Base-by-base conservation (phyloP, 176 grass and related monocot genomes). In the Poa pratensis region DNA sequence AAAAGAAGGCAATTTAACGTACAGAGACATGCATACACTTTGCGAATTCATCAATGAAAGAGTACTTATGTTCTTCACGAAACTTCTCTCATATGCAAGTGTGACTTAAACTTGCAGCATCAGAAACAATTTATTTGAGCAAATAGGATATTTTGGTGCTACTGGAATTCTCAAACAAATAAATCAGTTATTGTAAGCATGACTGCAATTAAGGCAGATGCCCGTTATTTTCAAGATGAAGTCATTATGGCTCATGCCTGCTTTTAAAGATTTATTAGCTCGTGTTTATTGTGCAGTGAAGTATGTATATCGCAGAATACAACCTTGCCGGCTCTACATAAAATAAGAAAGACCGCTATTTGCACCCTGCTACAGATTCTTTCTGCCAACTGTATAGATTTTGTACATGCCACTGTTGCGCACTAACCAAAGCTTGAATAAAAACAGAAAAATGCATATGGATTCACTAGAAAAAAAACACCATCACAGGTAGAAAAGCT, bases 1-100 rank as follows among this genome's bases (percentile, higher is more conserved):
- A 83, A 69, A 19, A 75, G 49, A 82, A 80, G 13, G 61, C 50
- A 69, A 61, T 24, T 19, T 32, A 67, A 49, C 66, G 40, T 59
- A 83, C 48, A 78, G 34, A 75, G 8, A 75, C 32, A 3, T 75
- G 26, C 48, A 53, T 17, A 53, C 48, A 9, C 24, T 30, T 75
- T 75, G 72, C 1, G 7, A 64, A 73, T 57, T 20, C 73, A 49
- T 72, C 24, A 57, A 35, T 15, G 11, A 65, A 37, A 42, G 23
- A 69, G 20, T 15, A 13, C 13, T 42, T 37, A 37, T 37, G 35
- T 37, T 59, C 84, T 80, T 75, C 4, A 30, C 34, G n/a, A 78
- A 30, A 62, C 32, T 52, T 35, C 42, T 82, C 14, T 42, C 24
- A 62, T 35, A 10, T 69, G 27, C 65, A 89, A 63, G 15, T 0